Conservation (phyloP, 331 rosid species). For the Erythrophleum ivorense region DNA sequence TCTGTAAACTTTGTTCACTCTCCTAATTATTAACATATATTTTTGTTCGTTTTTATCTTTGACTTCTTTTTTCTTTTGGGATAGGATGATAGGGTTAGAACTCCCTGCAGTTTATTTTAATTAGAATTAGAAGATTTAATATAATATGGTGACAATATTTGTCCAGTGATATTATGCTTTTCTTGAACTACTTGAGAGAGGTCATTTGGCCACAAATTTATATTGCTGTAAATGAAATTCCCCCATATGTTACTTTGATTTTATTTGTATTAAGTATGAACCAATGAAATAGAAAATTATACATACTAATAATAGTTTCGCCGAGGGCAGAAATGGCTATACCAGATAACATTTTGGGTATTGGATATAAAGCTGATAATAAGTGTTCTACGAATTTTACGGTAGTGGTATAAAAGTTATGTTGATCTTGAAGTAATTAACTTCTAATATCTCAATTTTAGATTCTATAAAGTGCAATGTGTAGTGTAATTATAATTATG, state of each 20-base stretch:
- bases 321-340: not conserved
- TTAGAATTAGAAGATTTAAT: not conserved
- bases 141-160: not conserved
- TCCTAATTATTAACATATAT: not conserved
- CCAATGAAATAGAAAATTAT: not conserved
- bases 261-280: too few species aligned
- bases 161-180: too few species aligned
- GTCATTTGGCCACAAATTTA: too few species aligned
- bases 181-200: too few species aligned
- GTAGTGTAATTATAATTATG: not conserved
- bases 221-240: not conserved
- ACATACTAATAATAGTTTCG: not conserved
- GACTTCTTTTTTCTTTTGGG: not conserved
- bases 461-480: not conserved
- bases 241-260: not conserved
- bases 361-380: not conserved
- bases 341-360: not conserved
- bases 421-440: too few species aligned
- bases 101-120: too few species aligned
- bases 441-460: too few species aligned
- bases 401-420: not conserved
- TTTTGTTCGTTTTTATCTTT: not conserved
- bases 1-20: not conserved
- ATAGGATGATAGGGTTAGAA: too few species aligned
- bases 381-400: not conserved